Percentiles rank a stretch among this genome's conserved stretches.
phyloP scores from a whole-genome alignment of 768 basidiomycete genomes.

The Lentinula guzmanii region DNA sequence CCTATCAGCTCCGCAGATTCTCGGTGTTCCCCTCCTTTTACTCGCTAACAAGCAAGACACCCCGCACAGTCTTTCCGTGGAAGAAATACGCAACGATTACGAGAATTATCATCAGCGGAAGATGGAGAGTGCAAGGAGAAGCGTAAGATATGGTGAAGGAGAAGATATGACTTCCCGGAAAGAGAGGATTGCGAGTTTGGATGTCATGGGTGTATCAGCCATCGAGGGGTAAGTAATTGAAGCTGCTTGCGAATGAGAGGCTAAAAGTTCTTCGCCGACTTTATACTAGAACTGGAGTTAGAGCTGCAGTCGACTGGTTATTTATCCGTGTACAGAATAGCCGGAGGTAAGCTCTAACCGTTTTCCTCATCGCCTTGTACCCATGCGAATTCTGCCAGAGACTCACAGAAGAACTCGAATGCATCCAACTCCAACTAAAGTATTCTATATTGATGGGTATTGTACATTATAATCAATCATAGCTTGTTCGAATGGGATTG shows the following conservation, averaged over 20 bases:
- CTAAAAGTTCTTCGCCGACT: neutral
- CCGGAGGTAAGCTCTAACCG: slow-evolving; percentile 41
- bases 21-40: slow-evolving; percentile 84
- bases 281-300: slow-evolving; percentile 68
- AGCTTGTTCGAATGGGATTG: too few species aligned
- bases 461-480: neutral
- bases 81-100: slow-evolving; percentile 87
- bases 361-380: neutral
- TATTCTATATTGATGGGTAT: neutral
- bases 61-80: slow-evolving; percentile 72
- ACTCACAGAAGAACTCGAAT: neutral
- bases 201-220: slow-evolving; percentile 88
- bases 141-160: slow-evolving; percentile 37
- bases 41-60: slow-evolving; percentile 96
- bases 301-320: slow-evolving; percentile 90
- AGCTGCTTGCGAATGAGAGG: neutral
- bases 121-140: slow-evolving; percentile 60
- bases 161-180: slow-evolving; percentile 38
- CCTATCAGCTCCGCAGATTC: slow-evolving; percentile 82
- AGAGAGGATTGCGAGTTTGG: slow-evolving; percentile 66
- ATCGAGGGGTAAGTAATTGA: slow-evolving; percentile 68
- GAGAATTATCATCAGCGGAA: slow-evolving; percentile 82
- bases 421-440: neutral
- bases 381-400: neutral
- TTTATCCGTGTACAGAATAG: slow-evolving; percentile 93